Conservation (phyloP, 139 green algal genomes). For the Trebouxia sp. region DNA sequence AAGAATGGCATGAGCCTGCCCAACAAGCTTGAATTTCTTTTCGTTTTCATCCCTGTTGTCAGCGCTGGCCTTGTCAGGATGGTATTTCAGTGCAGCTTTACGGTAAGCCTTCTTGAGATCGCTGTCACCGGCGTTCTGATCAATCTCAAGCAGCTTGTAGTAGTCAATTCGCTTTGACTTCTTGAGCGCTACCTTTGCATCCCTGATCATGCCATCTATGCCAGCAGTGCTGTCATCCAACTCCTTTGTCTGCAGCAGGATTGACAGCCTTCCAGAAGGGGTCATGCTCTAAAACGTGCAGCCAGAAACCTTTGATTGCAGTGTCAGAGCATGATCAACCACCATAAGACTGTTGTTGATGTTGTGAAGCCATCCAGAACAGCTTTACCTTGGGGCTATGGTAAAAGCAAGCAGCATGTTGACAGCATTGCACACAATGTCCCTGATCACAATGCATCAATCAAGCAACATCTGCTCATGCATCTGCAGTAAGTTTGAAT, state of each 20-base stretch:
- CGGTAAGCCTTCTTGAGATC: constrained; percentile 50
- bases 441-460: too few relatives aligned
- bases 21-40: constrained; percentile 58
- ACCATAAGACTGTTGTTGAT: neutral
- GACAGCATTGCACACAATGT: too few relatives aligned
- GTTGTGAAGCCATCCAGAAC: too few relatives aligned
- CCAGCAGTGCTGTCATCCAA: constrained; percentile 33
- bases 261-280: neutral
- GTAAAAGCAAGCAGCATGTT: too few relatives aligned
- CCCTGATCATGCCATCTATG: constrained; percentile 39
- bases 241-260: constrained; percentile 32
- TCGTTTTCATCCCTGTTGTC: constrained; percentile 44
- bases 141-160: constrained; percentile 47
- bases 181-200: constrained; percentile 47
- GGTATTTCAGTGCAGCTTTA: constrained; percentile 38
- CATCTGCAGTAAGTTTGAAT: neutral
- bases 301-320: too few relatives aligned
- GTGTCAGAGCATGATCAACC: neutral
- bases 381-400: too few relatives aligned
- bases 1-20: constrained; percentile 38
- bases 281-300: too few relatives aligned
- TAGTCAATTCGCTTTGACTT: constrained; percentile 57
- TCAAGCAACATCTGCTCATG: too few relatives aligned
- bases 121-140: constrained; percentile 33
- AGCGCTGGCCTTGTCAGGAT: constrained; percentile 45